Evolutionary conservation across 139 green algal species (phyloP), one percentile per base, ranked within the genome.

Genomic region (Micromonas commoda): DNA sequence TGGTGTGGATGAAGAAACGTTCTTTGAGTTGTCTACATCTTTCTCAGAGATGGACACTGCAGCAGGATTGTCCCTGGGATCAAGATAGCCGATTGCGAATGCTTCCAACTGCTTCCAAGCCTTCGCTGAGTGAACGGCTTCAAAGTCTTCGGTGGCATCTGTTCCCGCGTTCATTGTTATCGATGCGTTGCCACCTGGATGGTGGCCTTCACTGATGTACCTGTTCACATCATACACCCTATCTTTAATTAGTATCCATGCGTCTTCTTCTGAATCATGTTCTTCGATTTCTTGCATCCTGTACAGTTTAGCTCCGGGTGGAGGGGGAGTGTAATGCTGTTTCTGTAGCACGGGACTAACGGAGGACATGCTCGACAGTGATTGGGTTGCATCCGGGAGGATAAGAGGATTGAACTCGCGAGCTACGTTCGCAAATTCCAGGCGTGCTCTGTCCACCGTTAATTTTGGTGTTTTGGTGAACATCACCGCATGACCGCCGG

Each of bases 171-270:
- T 88, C 57, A 88, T 87, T 21, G 81, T 68, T 72, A 89, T 89
- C 71, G 67, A 84, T 35, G 83, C 83, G 20, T 75, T 80, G 26
- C 85, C 85, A 2, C 81, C 85, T 24, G 85, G 85, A 45, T 89
- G 85, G 24, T 24, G 19, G 38, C 68, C 68, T 24, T 87, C 69
- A 52, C 86, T 72, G 28, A 89, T 73, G 64, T 87, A 89, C 39
- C 29, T 29, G 39, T 77, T 89, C 61, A 35, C 63, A 60, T 89
- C 84, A 70, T 88, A 89, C 84, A 81, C 90, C 85, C 76, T 95
- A 78, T 87, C 89, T 34, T 94, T 88, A 53, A 96, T 84, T 45
- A 97, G 90, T 85, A 98, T 98, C 94, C 94, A 98, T 28, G 81
- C 82, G 38, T 85, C 90, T 53, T 92, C 83, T 72, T 93, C 86